Evolutionary conservation across 768 basidiomycete genomes (phyloP).

Genomic region (Cystofilobasidium macerans): DNA sequence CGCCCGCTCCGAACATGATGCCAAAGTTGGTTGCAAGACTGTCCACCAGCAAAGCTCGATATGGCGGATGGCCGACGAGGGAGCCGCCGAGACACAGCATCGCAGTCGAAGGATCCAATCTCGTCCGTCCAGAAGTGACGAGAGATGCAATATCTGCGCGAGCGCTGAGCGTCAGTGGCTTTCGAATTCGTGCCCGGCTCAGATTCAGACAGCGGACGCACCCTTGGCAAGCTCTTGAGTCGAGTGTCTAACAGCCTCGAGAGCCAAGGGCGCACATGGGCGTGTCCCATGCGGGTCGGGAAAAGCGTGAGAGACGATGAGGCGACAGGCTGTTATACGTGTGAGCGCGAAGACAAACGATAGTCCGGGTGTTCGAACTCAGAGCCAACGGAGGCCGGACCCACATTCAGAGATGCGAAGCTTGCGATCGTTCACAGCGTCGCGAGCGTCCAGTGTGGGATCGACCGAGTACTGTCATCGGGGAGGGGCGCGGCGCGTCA

Average conservation of each 20-base stretch:
- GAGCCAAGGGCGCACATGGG: neutral
- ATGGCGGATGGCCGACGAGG: constrained; percentile 11
- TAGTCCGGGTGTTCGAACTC: too few relatives aligned
- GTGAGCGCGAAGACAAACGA: neutral
- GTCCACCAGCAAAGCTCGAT: constrained; percentile 5
- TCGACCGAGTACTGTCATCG: constrained; percentile 4
- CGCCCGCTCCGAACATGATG: constrained; percentile 11
- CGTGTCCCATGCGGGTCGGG: neutral
- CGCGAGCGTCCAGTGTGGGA: neutral
- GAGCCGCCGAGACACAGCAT: constrained; percentile 18
- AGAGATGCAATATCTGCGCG: constrained; percentile 4
- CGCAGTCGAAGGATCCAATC: constrained; percentile 10
- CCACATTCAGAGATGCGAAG: constrained; percentile 9
- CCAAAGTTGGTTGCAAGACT: constrained; percentile 10
- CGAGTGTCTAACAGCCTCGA: constrained; percentile 8
- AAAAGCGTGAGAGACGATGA: constrained; percentile 17
- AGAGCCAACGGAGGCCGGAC: neutral
- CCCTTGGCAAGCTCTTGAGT: constrained; percentile 1
- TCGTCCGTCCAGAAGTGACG: neutral
- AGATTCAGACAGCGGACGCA: neutral
- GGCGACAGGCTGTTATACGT: constrained; percentile 7
- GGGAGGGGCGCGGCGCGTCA: neutral
- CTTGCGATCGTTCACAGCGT: constrained; percentile 16
- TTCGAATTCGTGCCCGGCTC: neutral
- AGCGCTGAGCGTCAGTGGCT: neutral